phyloP scores from a whole-genome alignment of 2,329 filamentous ascomycete species.

The Cordyceps cateniannulata region DNA sequence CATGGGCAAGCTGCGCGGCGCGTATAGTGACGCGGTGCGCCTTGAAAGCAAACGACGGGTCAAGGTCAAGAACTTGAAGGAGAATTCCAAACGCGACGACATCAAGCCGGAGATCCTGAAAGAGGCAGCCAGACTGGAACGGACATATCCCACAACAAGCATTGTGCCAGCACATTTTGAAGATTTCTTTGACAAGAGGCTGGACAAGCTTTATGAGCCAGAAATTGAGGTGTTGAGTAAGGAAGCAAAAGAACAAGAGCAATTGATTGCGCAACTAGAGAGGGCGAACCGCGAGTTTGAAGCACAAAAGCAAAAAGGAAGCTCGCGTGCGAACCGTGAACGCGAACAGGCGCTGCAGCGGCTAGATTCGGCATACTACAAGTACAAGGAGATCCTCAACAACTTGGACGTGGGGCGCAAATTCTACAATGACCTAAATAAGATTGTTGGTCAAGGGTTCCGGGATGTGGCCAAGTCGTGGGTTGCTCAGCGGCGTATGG shows the following conservation, averaged over 20 bases:
- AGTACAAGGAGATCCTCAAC: constrained; percentile 91
- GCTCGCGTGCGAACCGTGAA: constrained; percentile 55
- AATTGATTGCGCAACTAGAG: constrained; percentile 60
- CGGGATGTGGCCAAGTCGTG: constrained; percentile 72
- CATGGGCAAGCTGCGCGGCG: constrained; percentile 67
- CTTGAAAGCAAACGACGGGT: constrained; percentile 75
- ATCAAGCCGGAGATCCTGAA: constrained; percentile 77
- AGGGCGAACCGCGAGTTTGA: constrained; percentile 76
- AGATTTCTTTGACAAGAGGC: constrained; percentile 74
- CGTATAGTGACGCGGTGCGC: constrained; percentile 77
- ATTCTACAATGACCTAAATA: constrained; percentile 94
- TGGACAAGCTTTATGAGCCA: constrained; percentile 68
- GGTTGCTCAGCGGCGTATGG: constrained; percentile 71
- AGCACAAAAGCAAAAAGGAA: constrained; percentile 60
- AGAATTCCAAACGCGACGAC: constrained; percentile 80
- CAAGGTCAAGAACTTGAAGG: constrained; percentile 70
- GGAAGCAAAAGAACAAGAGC: constrained; percentile 71
- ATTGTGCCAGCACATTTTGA: constrained; percentile 90
- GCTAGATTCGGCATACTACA: constrained; percentile 85
- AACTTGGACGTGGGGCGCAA: constrained; percentile 88
- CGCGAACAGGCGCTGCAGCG: constrained; percentile 81
- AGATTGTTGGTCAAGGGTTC: constrained; percentile 74
- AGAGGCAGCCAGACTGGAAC: constrained; percentile 79
- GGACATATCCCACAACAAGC: constrained; percentile 75
- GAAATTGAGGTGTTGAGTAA: constrained; percentile 66